Evolutionary conservation across 768 basidiomycete genomes (phyloP), one percentile per base, ranked within the genome.

Genomic region (Psilocybe cubensis): DNA sequence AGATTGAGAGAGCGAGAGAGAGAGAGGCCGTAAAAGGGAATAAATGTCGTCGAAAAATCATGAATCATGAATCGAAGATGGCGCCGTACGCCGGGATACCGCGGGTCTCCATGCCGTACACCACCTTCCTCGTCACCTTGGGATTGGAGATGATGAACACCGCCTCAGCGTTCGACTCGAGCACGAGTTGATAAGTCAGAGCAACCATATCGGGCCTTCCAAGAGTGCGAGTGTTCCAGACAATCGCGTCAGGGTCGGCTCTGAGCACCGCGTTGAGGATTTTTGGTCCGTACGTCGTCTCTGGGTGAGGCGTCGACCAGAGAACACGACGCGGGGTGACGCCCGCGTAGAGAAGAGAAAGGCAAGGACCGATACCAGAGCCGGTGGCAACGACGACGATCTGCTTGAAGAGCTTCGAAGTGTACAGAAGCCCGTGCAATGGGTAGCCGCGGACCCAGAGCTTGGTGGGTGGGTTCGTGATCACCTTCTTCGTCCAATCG

Each of bases 381-480:
- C 83, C 83, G 1, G 83, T 85, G 11, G 83, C 83, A 28, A 84
- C 82, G 44, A 84, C 70, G 25, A 84, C 76, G 21, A 83, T 71
- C 31, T 76, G 73, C 27, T 77, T 75, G 77, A 85, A 83, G 35
- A 83, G 72, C 3, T 74, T 70, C 10, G 79, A 77, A 45, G 81
- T 80, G 42, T 77, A 75, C 28, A 85, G 67, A 48, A 85, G 74
- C 27, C 81, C 83, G 62, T 77, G 78, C 35, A 77, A 75, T 4
- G 83, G 81, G 38, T 79, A 73, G 8, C 83, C 83, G 33, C 83
- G 82, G 25, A 82, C 72, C 82, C 83, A 86, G 23, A 86, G 68
- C 61, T 82, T 70, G 24, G 60, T 77, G 1, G 83, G 82, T 4
- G 84, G 83, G 50, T 81, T 74, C 11, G 52, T 64, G 60, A 85